Conservation (phyloP, 257 asterid species). For the Solanum appendiculatum region DNA sequence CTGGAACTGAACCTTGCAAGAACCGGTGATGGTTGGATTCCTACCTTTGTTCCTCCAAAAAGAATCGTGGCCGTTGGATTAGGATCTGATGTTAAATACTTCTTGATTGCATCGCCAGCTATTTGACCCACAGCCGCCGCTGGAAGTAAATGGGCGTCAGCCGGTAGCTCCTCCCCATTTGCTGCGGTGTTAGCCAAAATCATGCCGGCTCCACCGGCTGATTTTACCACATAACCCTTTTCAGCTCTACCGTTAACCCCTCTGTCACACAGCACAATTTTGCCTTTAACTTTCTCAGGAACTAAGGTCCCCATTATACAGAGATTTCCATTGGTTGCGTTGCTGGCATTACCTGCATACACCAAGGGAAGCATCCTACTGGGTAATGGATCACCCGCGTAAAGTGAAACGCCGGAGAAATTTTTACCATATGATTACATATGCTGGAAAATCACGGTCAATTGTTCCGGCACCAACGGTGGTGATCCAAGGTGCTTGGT, state of each 20-base stretch:
- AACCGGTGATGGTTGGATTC: constrained; percentile 53
- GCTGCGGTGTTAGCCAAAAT: constrained; percentile 47
- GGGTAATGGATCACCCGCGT: constrained; percentile 23
- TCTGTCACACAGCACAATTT: constrained; percentile 61
- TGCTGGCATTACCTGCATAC: constrained; percentile 68
- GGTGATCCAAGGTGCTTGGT: constrained; percentile 85
- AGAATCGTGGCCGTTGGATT: constrained; percentile 42
- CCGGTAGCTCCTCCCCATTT: constrained; percentile 58
- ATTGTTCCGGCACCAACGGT: constrained; percentile 90
- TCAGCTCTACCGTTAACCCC: constrained; percentile 46
- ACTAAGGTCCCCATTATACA: constrained; percentile 56
- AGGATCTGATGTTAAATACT: constrained; percentile 24
- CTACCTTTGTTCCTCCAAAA: constrained; percentile 51
- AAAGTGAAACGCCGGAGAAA: constrained; percentile 58
- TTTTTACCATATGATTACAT: constrained; percentile 63
- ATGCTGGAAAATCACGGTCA: constrained; percentile 87
- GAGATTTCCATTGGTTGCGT: constrained; percentile 47
- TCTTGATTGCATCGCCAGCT: constrained; percentile 29
- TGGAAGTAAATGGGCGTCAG: constrained; percentile 64
- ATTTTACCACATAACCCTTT: constrained; percentile 54
- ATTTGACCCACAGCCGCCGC: constrained; percentile 45
- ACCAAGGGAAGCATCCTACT: constrained; percentile 50
- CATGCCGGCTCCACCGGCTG: constrained; percentile 62
- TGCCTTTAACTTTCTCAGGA: constrained; percentile 51
- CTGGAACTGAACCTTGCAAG: constrained; percentile 73